phyloP scores from a whole-genome alignment of 2,329 filamentous ascomycete species.

The Alternaria conjuncta region DNA sequence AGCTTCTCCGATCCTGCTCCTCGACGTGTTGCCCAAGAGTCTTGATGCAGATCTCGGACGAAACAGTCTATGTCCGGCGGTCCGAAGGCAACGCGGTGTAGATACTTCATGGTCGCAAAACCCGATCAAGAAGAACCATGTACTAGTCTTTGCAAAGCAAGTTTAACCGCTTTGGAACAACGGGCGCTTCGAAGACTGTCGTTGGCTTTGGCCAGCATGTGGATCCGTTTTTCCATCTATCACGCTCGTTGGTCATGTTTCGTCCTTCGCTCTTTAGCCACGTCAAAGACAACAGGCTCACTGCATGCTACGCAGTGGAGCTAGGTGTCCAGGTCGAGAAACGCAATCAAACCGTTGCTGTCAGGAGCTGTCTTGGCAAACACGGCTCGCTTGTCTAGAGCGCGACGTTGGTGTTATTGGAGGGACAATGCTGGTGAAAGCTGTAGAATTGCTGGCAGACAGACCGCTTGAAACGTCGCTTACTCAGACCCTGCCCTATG shows the following conservation, averaged over 20 bases:
- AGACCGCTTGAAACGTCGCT: constrained; percentile 10
- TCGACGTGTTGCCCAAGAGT: not conserved
- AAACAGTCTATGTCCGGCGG: not conserved
- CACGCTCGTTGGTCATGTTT: constrained; percentile 29
- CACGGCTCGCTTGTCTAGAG: not conserved
- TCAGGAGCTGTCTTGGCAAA: constrained; percentile 11
- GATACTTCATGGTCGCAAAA: not conserved
- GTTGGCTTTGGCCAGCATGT: constrained; percentile 9
- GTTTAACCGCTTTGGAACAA: constrained; percentile 8
- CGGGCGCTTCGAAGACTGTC: constrained; percentile 11
- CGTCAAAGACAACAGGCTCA: constrained; percentile 13
- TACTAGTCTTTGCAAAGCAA: not conserved
- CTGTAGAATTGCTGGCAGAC: constrained; percentile 1
- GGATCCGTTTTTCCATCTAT: constrained; percentile 6
- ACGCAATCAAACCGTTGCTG: constrained; percentile 17
- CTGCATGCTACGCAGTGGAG: constrained; percentile 4
- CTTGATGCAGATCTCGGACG: not conserved
- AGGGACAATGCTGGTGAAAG: not conserved
- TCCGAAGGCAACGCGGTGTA: not conserved
- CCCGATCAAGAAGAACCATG: not conserved
- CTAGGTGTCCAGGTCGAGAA: constrained; percentile 12
- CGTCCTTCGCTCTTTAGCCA: constrained; percentile 22
- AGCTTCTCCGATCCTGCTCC: not conserved
- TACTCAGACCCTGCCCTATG: constrained; percentile 8
- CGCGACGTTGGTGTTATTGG: constrained; percentile 1